Conservation (phyloP, 192 early-diverging fungal genomes). For the Podila verticillata region DNA sequence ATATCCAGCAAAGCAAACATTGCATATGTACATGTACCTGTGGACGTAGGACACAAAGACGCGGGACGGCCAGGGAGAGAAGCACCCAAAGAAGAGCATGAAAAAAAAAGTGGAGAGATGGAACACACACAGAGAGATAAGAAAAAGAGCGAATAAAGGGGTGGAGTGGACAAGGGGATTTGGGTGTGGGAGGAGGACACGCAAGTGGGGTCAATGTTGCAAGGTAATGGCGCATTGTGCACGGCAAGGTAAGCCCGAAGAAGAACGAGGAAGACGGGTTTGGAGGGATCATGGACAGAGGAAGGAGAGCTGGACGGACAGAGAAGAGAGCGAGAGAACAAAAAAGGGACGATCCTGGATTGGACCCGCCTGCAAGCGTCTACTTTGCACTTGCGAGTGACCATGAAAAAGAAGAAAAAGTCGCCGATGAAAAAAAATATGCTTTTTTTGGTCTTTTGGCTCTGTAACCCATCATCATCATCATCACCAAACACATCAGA, state of each 20-base stretch:
- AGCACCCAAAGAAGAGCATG: neutral
- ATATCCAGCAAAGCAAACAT: too few species aligned
- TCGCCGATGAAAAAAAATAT: neutral
- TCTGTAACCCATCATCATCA: neutral
- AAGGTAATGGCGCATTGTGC: too few species aligned
- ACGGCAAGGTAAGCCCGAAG: too few species aligned
- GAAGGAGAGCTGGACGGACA: too few species aligned
- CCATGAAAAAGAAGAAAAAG: neutral
- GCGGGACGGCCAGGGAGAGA: too few species aligned
- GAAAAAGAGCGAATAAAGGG: neutral
- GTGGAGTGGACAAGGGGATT: too few species aligned
- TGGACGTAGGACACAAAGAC: too few species aligned
- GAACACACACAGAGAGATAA: constrained; percentile 1
- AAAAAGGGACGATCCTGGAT: neutral
- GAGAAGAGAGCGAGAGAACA: neutral
- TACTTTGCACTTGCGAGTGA: neutral
- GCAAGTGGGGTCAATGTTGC: too few species aligned
- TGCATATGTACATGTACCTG: too few species aligned
- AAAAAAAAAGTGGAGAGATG: neutral
- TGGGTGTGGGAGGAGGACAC: too few species aligned
- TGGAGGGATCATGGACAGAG: neutral
- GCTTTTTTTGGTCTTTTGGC: too few species aligned
- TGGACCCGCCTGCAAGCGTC: neutral
- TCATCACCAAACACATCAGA: neutral
- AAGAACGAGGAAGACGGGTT: neutral